Evolutionary conservation across 768 basidiomycete genomes (phyloP), one percentile per base, ranked within the genome.

Genomic region (Auricularia auricula-judae): DNA sequence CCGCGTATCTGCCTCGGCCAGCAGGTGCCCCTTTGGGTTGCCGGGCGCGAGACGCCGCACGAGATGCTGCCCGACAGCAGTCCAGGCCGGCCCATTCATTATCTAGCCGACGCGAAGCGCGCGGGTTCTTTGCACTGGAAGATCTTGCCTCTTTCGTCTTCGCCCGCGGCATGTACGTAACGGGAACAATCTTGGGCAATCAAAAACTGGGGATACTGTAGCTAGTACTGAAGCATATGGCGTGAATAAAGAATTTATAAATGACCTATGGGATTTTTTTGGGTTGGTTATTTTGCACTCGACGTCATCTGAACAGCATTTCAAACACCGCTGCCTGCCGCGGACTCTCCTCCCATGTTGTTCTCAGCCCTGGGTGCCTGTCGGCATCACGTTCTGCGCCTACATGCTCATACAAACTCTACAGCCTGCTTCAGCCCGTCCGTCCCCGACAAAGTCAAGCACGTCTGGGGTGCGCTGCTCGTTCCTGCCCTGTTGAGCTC

Each of bases 341-440:
- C 39, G 39, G 39, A 42, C 8, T 42, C 39, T 42, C 39, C 39
- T 42, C 4, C 39, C 39, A 42, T 42, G 39, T 2, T 42, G 39
- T 42, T 42, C 39, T 8, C 39, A 7, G 39, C 39, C 12, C 39
- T 42, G 12, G 39, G 12, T 42, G 39, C 8, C 39, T 51, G 11
- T 44, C 43, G 11, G 43, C 11, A 44, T 44, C 3, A 44, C 11
- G 43, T 44, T 11, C 43, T 18, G 43, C 43, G 43, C 43, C 18
- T 44, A 10, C 29, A 29, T 29, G 29, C 29, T 29, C 29, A 29
- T 59, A 29, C 11, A 10, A 10, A 5, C 11, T 59, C 29, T 59
- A 11, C 72, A 64, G 63, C 63, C 14, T 64, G 51, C 34, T 64
- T 64, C 21, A 64, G 63, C 42, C 53, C 63, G 2, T 56, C 53